Evolutionary conservation across 768 basidiomycete genomes (phyloP).

Genomic region (Gelatoporia subvermispora): DNA sequence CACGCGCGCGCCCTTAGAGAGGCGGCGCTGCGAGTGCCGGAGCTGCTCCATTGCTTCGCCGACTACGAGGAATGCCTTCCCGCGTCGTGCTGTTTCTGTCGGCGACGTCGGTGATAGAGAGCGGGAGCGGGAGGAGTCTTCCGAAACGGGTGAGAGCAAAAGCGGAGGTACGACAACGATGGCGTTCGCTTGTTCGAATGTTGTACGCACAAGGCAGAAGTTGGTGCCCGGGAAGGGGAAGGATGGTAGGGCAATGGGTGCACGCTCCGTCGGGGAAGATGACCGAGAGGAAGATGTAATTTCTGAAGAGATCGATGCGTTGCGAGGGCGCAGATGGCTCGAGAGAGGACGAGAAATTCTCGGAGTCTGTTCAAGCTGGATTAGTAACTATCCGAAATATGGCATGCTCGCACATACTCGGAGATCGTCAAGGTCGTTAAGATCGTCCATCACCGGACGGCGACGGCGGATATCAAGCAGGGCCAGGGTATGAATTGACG

Average conservation of each 20-base stretch:
- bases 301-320: conserved; percentile 35
- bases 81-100: background rate
- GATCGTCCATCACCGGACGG: conserved; percentile 1
- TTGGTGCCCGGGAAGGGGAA: conserved; percentile 21
- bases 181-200: conserved; percentile 50
- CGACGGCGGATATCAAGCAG: conserved; percentile 24
- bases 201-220: conserved; percentile 38
- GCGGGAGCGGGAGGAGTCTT: background rate
- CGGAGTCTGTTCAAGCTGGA: background rate
- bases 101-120: background rate
- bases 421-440: conserved; percentile 11
- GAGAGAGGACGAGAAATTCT: background rate
- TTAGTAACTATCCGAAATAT: too few relatives aligned
- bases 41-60: conserved; percentile 44
- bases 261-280: conserved; percentile 25
- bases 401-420: too few relatives aligned
- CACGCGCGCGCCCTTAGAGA: conserved; percentile 44
- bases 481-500: conserved; percentile 46
- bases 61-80: conserved; percentile 39
- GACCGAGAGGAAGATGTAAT: conserved; percentile 36
- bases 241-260: conserved; percentile 4
- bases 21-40: conserved; percentile 36
- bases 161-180: conserved; percentile 35
- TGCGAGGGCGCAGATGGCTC: conserved; percentile 4
- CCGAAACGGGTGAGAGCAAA: conserved; percentile 9